phyloP scores from a whole-genome alignment of 805 yeast genomes.

The Spathaspora girioi region DNA sequence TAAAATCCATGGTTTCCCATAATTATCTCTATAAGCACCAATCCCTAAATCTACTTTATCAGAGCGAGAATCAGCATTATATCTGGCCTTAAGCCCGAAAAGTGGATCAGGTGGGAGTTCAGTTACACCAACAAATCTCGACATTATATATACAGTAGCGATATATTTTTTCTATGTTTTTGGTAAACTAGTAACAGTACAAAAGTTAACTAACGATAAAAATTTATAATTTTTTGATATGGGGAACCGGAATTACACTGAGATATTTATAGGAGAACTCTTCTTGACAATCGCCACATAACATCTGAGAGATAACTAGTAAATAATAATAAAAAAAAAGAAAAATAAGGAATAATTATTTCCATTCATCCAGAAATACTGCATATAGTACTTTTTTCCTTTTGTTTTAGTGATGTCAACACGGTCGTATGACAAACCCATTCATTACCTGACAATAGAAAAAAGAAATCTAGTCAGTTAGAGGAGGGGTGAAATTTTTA shows the following conservation, averaged over 20 bases:
- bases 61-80: slow-evolving; percentile 50
- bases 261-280: too few species aligned
- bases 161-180: too few species aligned
- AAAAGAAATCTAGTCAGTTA: not conserved
- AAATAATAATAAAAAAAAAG: not conserved
- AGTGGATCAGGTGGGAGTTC: slow-evolving; percentile 83
- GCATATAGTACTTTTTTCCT: not conserved
- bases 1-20: slow-evolving; percentile 68
- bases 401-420: not conserved
- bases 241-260: too few species aligned
- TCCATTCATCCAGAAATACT: not conserved
- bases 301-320: too few species aligned
- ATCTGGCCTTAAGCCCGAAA: slow-evolving; percentile 75
- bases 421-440: not conserved
- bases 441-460: not conserved
- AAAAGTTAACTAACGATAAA: too few species aligned
- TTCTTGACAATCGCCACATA: too few species aligned
- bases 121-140: slow-evolving; percentile 47
- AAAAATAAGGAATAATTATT: not conserved
- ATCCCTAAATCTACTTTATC: slow-evolving; percentile 83
- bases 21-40: slow-evolving; percentile 72
- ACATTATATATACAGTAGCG: slow-evolving; percentile 24
- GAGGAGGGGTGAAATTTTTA: not conserved
- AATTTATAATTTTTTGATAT: too few species aligned
- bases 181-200: too few species aligned